phyloP scores from a whole-genome alignment of 169 alveolate species.

The Eimeria brunetti region DNA sequence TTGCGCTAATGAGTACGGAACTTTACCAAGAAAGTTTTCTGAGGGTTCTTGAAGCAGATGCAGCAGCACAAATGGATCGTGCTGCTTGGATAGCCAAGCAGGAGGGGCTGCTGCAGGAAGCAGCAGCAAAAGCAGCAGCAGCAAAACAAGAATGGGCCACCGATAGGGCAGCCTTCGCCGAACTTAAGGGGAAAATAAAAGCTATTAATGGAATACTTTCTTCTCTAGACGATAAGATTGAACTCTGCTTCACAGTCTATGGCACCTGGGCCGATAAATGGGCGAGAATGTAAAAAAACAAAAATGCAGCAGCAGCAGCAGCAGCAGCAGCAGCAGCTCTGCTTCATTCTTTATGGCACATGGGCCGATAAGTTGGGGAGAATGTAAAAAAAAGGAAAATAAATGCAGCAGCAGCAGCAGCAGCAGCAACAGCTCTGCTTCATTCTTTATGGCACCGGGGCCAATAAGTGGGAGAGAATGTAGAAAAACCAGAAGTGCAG shows the following conservation, averaged over 20 bases:
- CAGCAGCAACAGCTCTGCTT: too few relatives aligned
- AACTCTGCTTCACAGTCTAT: not conserved
- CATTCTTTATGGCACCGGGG: too few relatives aligned
- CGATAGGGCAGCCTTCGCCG: not conserved
- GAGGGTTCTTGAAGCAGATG: not conserved
- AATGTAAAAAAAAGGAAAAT: too few relatives aligned
- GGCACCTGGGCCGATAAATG: not conserved
- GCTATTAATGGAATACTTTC: not conserved
- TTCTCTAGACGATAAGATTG: not conserved
- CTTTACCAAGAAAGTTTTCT: not conserved
- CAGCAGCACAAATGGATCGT: not conserved
- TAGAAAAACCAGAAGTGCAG: too few relatives aligned
- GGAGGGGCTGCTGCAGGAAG: not conserved
- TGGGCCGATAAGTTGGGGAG: too few relatives aligned
- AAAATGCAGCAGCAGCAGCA: too few relatives aligned
- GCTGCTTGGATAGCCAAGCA: not conserved
- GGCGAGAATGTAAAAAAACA: not conserved
- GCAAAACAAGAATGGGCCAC: not conserved
- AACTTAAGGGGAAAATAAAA: not conserved
- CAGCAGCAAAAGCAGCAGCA: not conserved
- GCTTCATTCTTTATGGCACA: too few relatives aligned
- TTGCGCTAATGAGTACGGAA: not conserved
- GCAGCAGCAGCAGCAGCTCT: too few relatives aligned
- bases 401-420: too few relatives aligned
- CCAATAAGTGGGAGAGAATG: too few relatives aligned